These are phyloP conservation scores for Golubevia sp. DNA, from an alignment of 1,284 basidiomycete genomes.

Conservation along the genomic window DNA sequence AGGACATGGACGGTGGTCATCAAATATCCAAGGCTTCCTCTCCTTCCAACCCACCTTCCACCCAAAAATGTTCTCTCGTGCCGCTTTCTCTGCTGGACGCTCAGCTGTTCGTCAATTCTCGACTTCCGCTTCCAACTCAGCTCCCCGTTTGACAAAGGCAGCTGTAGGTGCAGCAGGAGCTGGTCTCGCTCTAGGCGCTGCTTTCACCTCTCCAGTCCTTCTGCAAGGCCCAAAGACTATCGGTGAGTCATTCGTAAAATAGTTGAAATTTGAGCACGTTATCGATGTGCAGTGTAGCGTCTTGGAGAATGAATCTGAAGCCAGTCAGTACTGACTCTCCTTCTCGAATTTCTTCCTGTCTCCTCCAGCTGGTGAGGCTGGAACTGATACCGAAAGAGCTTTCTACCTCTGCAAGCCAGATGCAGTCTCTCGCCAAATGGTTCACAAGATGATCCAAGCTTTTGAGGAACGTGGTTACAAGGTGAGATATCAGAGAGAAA, in stretches of 20 bases:
- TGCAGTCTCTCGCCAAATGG: slow-evolving; percentile 46
- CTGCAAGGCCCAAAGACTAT: slow-evolving; percentile 50
- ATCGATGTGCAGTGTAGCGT: no score
- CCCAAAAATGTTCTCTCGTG: neutral
- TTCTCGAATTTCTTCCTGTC: neutral
- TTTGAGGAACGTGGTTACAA: slow-evolving; percentile 46
- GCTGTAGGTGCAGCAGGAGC: neutral
- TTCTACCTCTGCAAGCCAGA: slow-evolving; percentile 58
- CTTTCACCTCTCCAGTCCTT: neutral
- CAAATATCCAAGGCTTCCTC: no score
- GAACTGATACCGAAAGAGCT: slow-evolving; percentile 38
- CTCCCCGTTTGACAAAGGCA: neutral
- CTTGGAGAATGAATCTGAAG: no score
- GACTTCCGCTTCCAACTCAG: neutral
- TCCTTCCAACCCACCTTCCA: neutral
- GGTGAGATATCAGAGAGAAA: slow-evolving; percentile 1
- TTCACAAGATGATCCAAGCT: slow-evolving; percentile 45
- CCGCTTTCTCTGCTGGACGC: neutral
- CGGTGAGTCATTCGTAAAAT: neutral
- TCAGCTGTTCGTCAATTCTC: neutral
- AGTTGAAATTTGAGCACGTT: no score
- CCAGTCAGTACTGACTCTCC: no score
- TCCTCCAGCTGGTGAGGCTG: slow-evolving; percentile 35
- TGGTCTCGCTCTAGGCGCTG: neutral
- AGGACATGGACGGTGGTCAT: no score